Evolutionary conservation across 139 green algal genomes (phyloP).

Genomic region (Asterochloris erici): DNA sequence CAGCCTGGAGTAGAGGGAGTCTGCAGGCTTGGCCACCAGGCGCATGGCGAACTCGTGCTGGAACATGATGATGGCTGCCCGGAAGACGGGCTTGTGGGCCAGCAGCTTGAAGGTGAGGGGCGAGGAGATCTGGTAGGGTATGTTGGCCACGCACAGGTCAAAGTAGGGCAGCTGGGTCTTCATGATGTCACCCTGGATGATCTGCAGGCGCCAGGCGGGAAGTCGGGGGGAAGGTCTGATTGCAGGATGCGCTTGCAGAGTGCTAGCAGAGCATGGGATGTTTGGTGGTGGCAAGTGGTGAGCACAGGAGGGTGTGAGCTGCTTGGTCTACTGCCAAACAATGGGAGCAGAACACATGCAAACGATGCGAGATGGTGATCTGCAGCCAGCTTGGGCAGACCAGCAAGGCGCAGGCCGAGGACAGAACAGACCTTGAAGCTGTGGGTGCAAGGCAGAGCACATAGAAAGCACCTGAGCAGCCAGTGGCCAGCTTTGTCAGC

Average conservation of each 20-base stretch:
- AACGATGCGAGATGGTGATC: not conserved
- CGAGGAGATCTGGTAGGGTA: slow-evolving; percentile 99
- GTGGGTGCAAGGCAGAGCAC: too few relatives aligned
- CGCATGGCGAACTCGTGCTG: slow-evolving; percentile 99
- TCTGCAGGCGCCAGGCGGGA: slow-evolving; percentile 31
- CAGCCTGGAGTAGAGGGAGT: slow-evolving; percentile 81
- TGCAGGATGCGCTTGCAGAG: too few relatives aligned
- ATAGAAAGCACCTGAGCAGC: not conserved
- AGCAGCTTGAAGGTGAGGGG: slow-evolving; percentile 99
- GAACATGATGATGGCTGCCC: slow-evolving; percentile 98
- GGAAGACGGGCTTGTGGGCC: slow-evolving; percentile 73
- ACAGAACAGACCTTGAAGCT: too few relatives aligned
- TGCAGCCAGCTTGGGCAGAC: not conserved
- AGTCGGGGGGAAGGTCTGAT: not conserved
- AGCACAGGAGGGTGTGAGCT: too few relatives aligned
- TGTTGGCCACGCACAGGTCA: slow-evolving; percentile 99
- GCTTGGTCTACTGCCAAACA: too few relatives aligned
- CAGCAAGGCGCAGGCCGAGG: too few relatives aligned
- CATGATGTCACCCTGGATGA: slow-evolving; percentile 95
- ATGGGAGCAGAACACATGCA: too few relatives aligned
- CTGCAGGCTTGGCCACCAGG: slow-evolving; percentile 86
- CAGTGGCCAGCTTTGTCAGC: too few relatives aligned
- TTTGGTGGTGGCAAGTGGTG: too few relatives aligned
- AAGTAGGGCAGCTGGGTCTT: slow-evolving; percentile 96
- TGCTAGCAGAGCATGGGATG: too few relatives aligned